Evolutionary conservation across 2,329 filamentous ascomycete genomes (phyloP), one percentile per base, ranked within the genome.

Genomic region (Elsinoe ampelina): DNA sequence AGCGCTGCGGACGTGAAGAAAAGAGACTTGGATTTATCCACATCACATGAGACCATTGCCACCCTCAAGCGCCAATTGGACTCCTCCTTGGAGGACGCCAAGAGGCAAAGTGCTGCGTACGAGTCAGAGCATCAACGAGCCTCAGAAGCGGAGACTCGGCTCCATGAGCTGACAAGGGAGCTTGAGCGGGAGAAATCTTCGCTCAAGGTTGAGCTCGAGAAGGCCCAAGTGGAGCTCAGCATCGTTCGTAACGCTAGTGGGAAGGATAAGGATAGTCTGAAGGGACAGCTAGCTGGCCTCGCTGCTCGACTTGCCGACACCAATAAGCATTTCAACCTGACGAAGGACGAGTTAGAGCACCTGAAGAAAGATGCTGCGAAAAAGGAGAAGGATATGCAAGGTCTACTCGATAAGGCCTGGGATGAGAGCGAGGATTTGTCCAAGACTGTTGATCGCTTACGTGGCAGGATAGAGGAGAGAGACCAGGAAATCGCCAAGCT

Each of bases 281-380:
- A 66, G 42, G 48, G 55, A 5, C 65, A 63, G 51, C 58, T 65
- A 10, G 64, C 63, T n/a, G 62, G 63, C 12, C 58, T 66, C n/a
- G 63, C 64, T 11, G 63, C 59, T 13, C 59, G 59, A 19, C 55
- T 65, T 12, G 62, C 59, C 6, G 54, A 56, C 22, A 47, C 55
- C 6, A 22, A 55, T 4, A 58, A 61, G 39, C 54, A 60, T 5
- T 38, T 39, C 36, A 55, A 51, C 17, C 11, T 41, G 32, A 38
- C 39, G 15, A 54, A 59, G 30, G 22, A 58, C 26, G 51, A 59
- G 17, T 38, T 59, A 5, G 38, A 57, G 17, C 22, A 56, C 5
- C 32, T 57, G 13, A 45, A 56, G 30, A 56, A 54, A 12, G 51
- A 56, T 11, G 57, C 57, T 26, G 17, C 36, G 12, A 59, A 60